A percentile compares a stretch with the other conserved stretches of the same genome.
phyloP scores from a whole-genome alignment of 2,329 filamentous ascomycete genomes.

The Ilyonectria sp. region DNA sequence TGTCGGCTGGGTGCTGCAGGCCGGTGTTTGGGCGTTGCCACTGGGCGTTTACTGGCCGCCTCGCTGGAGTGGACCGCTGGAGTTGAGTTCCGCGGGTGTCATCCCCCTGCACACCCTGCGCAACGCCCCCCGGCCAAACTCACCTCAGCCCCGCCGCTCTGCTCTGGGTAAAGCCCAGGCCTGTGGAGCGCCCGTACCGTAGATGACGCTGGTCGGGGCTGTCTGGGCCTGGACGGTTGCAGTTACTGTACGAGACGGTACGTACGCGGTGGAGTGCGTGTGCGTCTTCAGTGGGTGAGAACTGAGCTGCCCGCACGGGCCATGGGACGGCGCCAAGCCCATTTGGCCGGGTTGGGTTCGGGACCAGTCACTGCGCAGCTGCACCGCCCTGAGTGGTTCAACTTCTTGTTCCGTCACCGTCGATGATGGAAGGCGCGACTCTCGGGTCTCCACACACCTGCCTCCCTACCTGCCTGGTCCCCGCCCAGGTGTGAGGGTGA shows the following conservation, averaged over 20 bases:
- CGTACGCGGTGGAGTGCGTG: background rate
- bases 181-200: background rate
- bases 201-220: background rate
- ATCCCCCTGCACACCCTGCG: background rate
- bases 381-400: background rate
- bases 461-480: background rate
- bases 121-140: background rate
- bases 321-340: background rate
- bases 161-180: background rate
- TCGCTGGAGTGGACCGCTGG: background rate
- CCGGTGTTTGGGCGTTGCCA: background rate
- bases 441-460: background rate
- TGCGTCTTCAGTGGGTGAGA: background rate
- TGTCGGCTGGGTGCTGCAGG: background rate
- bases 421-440: constrained; percentile 4
- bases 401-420: background rate
- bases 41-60: constrained; percentile 1
- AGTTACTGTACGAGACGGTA: background rate
- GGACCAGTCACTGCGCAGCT: too few relatives aligned
- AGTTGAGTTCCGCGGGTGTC: background rate
- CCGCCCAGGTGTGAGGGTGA: background rate
- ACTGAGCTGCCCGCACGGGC: background rate
- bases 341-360: too few relatives aligned
- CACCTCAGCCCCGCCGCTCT: background rate
- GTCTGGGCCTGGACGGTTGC: too few relatives aligned